A percentile compares a stretch with the other conserved stretches of the same genome.
Conservation (phyloP, 495 filamentous ascomycete species). For the Halenospora varia region DNA sequence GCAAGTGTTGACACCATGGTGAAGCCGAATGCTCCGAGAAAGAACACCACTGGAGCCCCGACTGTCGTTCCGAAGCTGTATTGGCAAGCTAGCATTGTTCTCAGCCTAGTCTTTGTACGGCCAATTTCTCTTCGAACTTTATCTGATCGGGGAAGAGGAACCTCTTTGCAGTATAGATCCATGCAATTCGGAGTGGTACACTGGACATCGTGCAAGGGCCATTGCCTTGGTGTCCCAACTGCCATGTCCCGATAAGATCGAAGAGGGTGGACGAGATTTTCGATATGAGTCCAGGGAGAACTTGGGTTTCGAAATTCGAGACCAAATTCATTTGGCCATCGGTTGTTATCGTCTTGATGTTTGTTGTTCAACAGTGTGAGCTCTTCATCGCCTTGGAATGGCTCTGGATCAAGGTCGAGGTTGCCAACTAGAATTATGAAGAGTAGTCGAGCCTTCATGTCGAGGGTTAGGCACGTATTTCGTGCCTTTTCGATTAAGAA, state of each 20-base stretch:
- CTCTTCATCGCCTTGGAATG: background rate
- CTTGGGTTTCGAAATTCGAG: background rate
- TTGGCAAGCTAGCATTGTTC: conserved; percentile 15
- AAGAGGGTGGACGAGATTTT: conserved; percentile 11
- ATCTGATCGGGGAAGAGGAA: background rate
- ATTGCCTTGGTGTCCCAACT: conserved; percentile 6
- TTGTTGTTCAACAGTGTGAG: background rate
- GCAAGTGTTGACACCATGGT: conserved; percentile 30
- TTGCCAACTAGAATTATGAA: conserved; percentile 17
- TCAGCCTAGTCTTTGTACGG: conserved; percentile 9
- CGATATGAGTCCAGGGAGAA: conserved; percentile 12
- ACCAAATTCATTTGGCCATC: conserved; percentile 1
- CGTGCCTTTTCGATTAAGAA: conserved; percentile 7
- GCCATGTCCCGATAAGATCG: conserved; percentile 3
- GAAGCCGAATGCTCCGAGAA: conserved; percentile 35
- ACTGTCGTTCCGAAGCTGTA: conserved; percentile 40
- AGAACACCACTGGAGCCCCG: conserved; percentile 45
- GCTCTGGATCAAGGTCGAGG: conserved; percentile 6
- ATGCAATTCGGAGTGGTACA: conserved; percentile 1
- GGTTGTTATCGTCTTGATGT: conserved; percentile 1
- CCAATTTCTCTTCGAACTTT: conserved; percentile 8
- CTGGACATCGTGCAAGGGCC: conserved; percentile 4
- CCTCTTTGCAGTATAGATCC: conserved; percentile 1
- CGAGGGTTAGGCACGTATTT: conserved; percentile 5
- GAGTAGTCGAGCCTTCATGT: conserved; percentile 12